Base-by-base conservation (phyloP, 805 yeast species). In the Lipomyces kockii region DNA sequence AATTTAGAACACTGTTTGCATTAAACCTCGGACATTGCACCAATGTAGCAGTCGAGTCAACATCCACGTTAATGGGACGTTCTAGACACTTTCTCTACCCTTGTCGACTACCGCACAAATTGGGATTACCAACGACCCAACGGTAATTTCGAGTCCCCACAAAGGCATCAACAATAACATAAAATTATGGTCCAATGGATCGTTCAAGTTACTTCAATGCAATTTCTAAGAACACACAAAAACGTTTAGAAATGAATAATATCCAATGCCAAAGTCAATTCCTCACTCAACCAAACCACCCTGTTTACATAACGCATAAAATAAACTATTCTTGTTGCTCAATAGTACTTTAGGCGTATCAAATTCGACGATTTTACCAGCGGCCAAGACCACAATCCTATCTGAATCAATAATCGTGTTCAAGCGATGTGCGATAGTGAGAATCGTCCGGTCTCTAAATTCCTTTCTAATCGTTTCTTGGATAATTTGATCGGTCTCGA, bases 371-470 rank as follows among this genome's bases (percentile, higher is more conserved):
- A 92, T 85, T 71, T 83, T 82, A 14, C 97, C 97, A 46, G 82
- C 82, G 58, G 89, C 91, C 71, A 92, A 80, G 1, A 90, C 92
- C 60, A 91, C 81, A 29, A 92, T 89, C 66, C 85, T 83, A 76
- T 92, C 97, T 72, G 90, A 87, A 73, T 92, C 97, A 86, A 92
- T 79, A 62, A 92, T 88, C 0, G 97, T 91, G 73, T 92, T 92
- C 69, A 92, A 81, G 74, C 97, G 84, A 78, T 92, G 97, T 0
- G 97, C 97, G 75, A 92, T 92, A 0, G 97, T 91, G 69, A 92
- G 78, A 71, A 92, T 91, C 0, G 97, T 92, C 71, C 91, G 84
- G 68, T 89, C 86, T 59, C 80, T 83, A 76, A 92, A 92, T 75
- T 87, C 89, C 2, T 80, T 76, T 71, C 97, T 83, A 60, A 92